Evolutionary conservation across 2,329 filamentous ascomycete genomes (phyloP), one percentile per base, ranked within the genome.

Genomic region (Botryosphaeria agaves): DNA sequence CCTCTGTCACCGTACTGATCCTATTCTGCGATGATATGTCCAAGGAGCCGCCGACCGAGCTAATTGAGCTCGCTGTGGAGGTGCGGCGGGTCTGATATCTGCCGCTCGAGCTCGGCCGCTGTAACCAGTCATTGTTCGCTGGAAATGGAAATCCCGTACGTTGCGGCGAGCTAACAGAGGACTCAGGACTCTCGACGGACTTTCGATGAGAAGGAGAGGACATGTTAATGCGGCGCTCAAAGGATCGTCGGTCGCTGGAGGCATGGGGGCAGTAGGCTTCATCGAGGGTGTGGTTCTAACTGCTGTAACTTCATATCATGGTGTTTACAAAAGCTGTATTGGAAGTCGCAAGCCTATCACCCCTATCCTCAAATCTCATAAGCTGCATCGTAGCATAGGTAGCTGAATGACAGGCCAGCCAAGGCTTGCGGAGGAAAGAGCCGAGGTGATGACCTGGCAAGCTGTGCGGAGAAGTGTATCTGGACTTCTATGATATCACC

Each of bases 21-120:
- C 68, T 55, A 62, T 56, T 54, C 36, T 64, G 52, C 52, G 64
- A 61, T 2, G 67, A 58, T n/a, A 70, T 73, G 47, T 93, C 83
- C 36, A 92, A 59, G 20, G 72, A 67, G n/a, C 83, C 83, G 36
- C 84, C 84, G 48, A 92, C 73, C 18, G 85, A 94, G 48, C 76
- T 73, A 42, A 87, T 72, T 14, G 87, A 94, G 61, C 84, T 92
- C 26, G 85, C 76, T 16, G 75, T 80, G 32, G 89, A 95, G 37
- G 73, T 79, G 53, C 84, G 69, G 48, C 85, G 66, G 28, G 69
- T 62, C 33, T 50, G 50, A 42, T 67, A 65, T 38, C 64, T 45
- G 46, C 55, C 37, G 15, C 51, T 53, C 20, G 64, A 61, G 33
- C 49, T 55, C 37, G 61, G 58, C 34, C 65, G 59, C 42, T 42